phyloP scores from a whole-genome alignment of 129 eudicot species.

The Flaveria trinervia region DNA sequence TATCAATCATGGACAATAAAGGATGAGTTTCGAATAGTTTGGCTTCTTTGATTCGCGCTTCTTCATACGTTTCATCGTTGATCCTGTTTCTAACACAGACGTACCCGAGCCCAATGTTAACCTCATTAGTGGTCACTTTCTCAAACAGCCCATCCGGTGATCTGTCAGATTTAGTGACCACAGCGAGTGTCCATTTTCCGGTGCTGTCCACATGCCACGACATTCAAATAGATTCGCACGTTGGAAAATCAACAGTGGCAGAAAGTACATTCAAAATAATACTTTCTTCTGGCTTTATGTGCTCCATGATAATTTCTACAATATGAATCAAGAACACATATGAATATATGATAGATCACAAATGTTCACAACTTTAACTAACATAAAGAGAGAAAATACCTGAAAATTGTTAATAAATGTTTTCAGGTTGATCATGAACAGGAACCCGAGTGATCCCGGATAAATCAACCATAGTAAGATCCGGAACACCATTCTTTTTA shows the following conservation, averaged over 20 bases:
- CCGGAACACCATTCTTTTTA: neutral
- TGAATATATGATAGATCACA: neutral
- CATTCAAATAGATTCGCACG: conserved; percentile 39
- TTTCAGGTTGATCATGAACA: neutral
- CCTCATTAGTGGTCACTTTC: conserved; percentile 44
- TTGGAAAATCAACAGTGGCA: conserved; percentile 33
- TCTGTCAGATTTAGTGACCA: conserved; percentile 39
- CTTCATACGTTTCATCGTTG: conserved; percentile 30
- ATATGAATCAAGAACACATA: neutral
- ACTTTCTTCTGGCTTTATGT: conserved; percentile 32
- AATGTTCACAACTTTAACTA: too few relatives aligned
- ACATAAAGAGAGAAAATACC: neutral
- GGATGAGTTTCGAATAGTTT: conserved; percentile 26
- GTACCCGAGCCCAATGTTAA: conserved; percentile 39
- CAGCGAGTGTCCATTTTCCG: conserved; percentile 37
- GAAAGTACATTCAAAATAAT: conserved; percentile 44
- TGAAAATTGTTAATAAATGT: neutral
- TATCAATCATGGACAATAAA: conserved; percentile 26
- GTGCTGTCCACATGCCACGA: conserved; percentile 32
- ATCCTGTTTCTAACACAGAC: conserved; percentile 35
- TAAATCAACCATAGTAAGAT: conserved; percentile 2
- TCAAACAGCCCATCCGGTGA: conserved; percentile 36
- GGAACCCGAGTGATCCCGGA: conserved; percentile 7
- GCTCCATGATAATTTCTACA: neutral
- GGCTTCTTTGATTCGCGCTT: conserved; percentile 31